Base-by-base conservation (phyloP, 352 stramenopile genomes). In the Pythium sukuiense region DNA sequence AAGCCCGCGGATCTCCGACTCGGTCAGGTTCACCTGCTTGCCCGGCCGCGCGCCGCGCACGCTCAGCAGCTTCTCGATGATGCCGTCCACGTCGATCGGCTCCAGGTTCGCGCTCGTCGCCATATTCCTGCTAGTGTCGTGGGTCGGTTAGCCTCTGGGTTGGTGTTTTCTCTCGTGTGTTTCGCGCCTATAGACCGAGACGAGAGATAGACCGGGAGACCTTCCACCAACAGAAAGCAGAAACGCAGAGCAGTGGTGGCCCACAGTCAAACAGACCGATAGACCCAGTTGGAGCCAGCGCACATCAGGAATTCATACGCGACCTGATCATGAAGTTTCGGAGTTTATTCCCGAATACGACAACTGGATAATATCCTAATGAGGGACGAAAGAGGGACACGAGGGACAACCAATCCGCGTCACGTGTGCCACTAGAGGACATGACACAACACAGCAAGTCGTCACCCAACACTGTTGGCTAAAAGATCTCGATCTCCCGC, bases 1-100 rank as follows among this genome's bases (percentile, higher is more conserved):
- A n/a, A 99, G 84, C 81, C 93, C 96, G 49, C 92, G 93, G 61
- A 98, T 97, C 69, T 98, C 90, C 35, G 79, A 76, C 72, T 98
- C 92, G 7, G 90, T 92, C 26, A 98, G 76, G 69, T 94, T 89
- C 24, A 98, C 94, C 74, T 92, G 67, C 67, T 89, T 89, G 55
- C 90, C 90, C 26, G 91, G 91, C 50, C 89, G 79, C 33, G 89
- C 85, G 49, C 89, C 90, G 60, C 91, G 80, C 61, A 98, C 92
- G 61, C 87, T 92, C 55, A 98, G 80, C 63, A 96, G 77, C 79
- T 97, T 93, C 66, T 95, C 86, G 65, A 97, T 96, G 76, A 97
- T 93, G 59, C 56, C 63, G 73, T 96, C 87, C 30, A 96, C 84
- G 61, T 93, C 85, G 66, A 95, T 90, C 56, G 85, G 81, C 53